Evolutionary conservation across 2,329 filamentous ascomycete genomes (phyloP), one percentile per base, ranked within the genome.

Genomic region (Pseudogymnoascus sp.): DNA sequence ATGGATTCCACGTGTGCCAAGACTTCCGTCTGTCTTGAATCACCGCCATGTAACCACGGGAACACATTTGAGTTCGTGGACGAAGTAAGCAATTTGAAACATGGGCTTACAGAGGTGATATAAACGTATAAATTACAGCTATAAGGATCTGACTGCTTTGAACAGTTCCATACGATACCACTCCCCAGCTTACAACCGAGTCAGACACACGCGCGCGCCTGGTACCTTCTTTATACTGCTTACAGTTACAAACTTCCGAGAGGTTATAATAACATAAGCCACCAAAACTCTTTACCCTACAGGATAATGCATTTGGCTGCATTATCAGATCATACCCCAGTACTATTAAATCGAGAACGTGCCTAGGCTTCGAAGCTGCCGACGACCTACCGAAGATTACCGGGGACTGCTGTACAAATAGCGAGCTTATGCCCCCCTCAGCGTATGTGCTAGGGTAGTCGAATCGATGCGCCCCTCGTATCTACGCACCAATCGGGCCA

Each of bases 1-100:
- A 12, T 55, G 44, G 44, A 55, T 55, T 55, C 44, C 44, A 33
- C 44, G 27, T 55, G 27, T 33, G 44, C 44, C 27, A 55, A 55
- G 44, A n/a, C n/a, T 15, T 8, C 8, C 8, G 9, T 2, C 9
- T 17, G 27, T 33, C 27, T 31, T 15, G 27, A 55, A 55, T 55
- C 27, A 33, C 25, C 7, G 25, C 4, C 13, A 2, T 15, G 13
- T 15, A 51, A 6, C 3, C 7, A 31, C 27, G 8, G 44, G 44
- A 51, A 31, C 25, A 33, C 2, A 33, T 17, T 9, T 33, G 2
- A 17, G n/a, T 33, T 55, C 17, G 27, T 13, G 10, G 5, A 33
- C 4, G 13, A 33, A 17, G 27, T 7, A 55, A 33, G 17, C 2
- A 15, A 12, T 51, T 15, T 15, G 31, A 15, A 27, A 15, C 0